Base-by-base conservation (phyloP, 148 eudicot genomes). In the Diospyros kaki region DNA sequence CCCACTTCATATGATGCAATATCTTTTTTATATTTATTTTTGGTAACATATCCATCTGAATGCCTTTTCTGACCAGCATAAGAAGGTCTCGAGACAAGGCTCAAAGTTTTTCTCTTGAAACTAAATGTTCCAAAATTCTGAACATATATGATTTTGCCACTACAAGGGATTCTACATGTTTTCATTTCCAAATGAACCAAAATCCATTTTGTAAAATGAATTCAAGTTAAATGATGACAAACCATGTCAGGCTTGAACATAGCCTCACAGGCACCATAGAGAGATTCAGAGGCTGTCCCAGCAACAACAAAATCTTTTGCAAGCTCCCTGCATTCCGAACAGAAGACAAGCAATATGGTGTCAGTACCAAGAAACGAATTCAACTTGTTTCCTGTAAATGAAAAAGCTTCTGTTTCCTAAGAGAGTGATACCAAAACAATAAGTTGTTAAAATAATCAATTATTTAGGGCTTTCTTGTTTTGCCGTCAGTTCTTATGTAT, bases 191-290 rank as follows among this genome's bases (percentile, higher is more conserved):
- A 69, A 54, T 40, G 15, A 54, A 53, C 15, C 10, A 5, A 51
- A 51, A 51, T 0, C 3, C 14, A 58, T 41, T 48, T 15, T 38
- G 44, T 39, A 11, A 44, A 71, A 10, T 18, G 0, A 58, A 73
- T 46, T 72, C 44, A 72, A 38, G 43, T 5, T 3, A 71, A 56
- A 9, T 28, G 1, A 51, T 39, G 9, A 89, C 88, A 18, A 76
- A 94, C 98, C 98, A 94, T 89, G 84, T 94, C 97, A 67, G 97
- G 96, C 87, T 92, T 94, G 90, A 81, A 94, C 97, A 92, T 89
- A 52, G 98, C 88, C 76, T 94, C 98, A 82, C 98, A 94, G 60
- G 98, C 98, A 85, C 98, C 98, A 82, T 94, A 94, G 2, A 92
- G 87, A 66, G 97, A 94, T 76, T 94, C 98, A 6, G 96, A 92